Base-by-base conservation (phyloP, 176 grass and related monocot genomes). In the Cenchrus americanus region DNA sequence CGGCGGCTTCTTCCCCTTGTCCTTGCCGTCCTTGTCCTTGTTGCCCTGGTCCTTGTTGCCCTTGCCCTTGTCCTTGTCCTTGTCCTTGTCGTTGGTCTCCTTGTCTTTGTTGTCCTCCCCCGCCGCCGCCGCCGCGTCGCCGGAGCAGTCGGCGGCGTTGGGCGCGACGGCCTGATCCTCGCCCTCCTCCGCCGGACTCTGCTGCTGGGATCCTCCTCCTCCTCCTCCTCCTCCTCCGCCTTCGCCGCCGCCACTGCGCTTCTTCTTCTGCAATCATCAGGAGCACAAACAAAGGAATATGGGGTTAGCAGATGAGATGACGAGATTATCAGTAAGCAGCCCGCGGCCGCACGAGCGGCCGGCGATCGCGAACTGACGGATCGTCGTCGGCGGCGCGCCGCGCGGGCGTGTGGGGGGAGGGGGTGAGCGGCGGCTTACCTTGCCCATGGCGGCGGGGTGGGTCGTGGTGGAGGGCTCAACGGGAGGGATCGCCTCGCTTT, bases 201-300 rank as follows among this genome's bases (percentile, higher is more conserved):
- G 22, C 85, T 62, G 77, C 46, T 60, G 83, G 67, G 71, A 65
- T 0, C 78, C 89, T 0, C 80, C 85, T 0, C 75, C 89, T 0
- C 86, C 80, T 4, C 34, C 34, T 4, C 34, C 34, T 37, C 34
- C 34, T 37, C 34, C 34, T 0, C 64, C 87, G 0, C 74, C 89
- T 0, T 73, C 85, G 0, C 67, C 76, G 0, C 83, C 78, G 1
- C 87, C 85, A 5, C 85, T 10, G 43, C 80, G 60, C 82, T 89
- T 94, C 88, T 93, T 93, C 83, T 94, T 80, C 92, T 82, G 63
- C 57, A 82, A 77, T 1, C 21, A 22, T 49, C 12, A 27, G 21
- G 2, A 17, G 11, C 0, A 18, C 14, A 73, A 1, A 32, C 8
- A 4, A 5, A 10, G 23, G 5, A 0, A 14, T 1, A 14, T 1